Evolutionary conservation across 2,329 filamentous ascomycete genomes (phyloP).

Genomic region (Cytospora mali): DNA sequence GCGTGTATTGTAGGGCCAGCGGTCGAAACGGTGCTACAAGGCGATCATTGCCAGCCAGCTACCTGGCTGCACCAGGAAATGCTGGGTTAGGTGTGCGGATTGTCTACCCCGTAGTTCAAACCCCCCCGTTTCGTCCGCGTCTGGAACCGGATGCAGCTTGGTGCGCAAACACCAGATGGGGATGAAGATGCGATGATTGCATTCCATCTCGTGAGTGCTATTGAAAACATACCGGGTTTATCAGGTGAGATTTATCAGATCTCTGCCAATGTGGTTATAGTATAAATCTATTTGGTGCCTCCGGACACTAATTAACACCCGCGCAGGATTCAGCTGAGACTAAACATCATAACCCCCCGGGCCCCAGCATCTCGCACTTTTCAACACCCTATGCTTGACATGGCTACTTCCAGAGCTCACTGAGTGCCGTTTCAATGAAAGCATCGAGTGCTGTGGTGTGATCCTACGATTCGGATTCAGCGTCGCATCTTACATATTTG

Average conservation of each 20-base stretch:
- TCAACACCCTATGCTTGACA: too few relatives aligned
- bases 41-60: conserved; percentile 18
- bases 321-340: too few relatives aligned
- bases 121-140: conserved; percentile 11
- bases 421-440: too few relatives aligned
- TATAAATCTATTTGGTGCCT: too few relatives aligned
- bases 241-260: background rate
- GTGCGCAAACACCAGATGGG: conserved; percentile 1
- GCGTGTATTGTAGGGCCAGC: conserved; percentile 25
- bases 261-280: background rate
- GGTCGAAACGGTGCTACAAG: conserved; percentile 15
- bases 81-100: conserved; percentile 25
- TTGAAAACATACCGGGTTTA: conserved; percentile 1
- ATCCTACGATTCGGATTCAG: too few relatives aligned
- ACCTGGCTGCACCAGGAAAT: conserved; percentile 12
- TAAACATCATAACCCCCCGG: too few relatives aligned
- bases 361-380: too few relatives aligned
- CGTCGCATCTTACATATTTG: too few relatives aligned
- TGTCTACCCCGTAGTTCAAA: conserved; percentile 14
- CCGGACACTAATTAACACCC: too few relatives aligned
- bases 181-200: conserved; percentile 7
- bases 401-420: too few relatives aligned
- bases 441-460: too few relatives aligned
- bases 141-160: conserved; percentile 10
- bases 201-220: background rate